Percentiles rank a stretch among this genome's conserved stretches.
phyloP scores from a whole-genome alignment of 2,329 filamentous ascomycete species.

The Cadophora gregata region DNA sequence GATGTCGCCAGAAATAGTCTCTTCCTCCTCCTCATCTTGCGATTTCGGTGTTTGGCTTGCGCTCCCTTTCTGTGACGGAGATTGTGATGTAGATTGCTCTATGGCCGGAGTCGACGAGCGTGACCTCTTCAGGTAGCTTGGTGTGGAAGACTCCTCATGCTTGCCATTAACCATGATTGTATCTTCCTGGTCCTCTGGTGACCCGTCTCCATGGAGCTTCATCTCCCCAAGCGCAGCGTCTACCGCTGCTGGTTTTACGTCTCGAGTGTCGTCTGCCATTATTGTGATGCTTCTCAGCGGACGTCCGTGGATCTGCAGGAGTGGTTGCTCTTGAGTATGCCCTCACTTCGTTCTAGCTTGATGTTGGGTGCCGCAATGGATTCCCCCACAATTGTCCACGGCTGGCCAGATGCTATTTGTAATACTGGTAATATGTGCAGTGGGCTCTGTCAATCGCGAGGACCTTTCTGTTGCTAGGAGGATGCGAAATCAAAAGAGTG shows the following conservation, averaged over 20 bases:
- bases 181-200: conserved; percentile 25
- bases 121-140: conserved; percentile 34
- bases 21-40: conserved; percentile 53
- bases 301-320: conserved; percentile 12
- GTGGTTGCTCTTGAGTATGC: conserved; percentile 5
- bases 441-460: neutral
- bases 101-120: conserved; percentile 38
- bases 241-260: conserved; percentile 40
- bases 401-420: neutral
- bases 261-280: conserved; percentile 43
- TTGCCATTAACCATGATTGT: conserved; percentile 36
- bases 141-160: conserved; percentile 30
- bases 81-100: conserved; percentile 36
- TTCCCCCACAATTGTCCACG: neutral
- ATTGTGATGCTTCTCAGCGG: conserved; percentile 16
- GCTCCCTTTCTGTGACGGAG: conserved; percentile 37
- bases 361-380: neutral
- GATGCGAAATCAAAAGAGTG: conserved; percentile 24
- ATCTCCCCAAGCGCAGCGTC: conserved; percentile 44
- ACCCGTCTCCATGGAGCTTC: conserved; percentile 42
- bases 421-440: neutral
- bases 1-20: conserved; percentile 64
- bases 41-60: conserved; percentile 42
- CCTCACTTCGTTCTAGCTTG: neutral
- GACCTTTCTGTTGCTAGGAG: conserved; percentile 5